Conservation (phyloP, 345 rosid genomes). For the Psidium friedrichsthalianum region DNA sequence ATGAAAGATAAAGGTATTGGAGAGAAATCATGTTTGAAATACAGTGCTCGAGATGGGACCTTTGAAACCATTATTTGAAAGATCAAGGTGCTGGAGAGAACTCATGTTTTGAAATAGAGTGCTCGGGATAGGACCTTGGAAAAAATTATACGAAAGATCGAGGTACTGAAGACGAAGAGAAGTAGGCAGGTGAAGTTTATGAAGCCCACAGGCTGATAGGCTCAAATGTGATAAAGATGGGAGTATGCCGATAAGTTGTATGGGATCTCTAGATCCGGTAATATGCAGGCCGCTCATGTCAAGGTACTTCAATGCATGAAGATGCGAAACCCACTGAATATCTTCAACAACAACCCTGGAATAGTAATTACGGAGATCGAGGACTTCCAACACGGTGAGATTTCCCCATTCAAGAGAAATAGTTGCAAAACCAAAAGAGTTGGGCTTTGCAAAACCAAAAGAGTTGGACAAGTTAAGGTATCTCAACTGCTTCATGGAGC, state of each 20-base stretch:
- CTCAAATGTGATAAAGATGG: background rate
- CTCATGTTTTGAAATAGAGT: too few relatives aligned
- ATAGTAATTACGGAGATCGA: background rate
- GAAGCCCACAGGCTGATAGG: background rate
- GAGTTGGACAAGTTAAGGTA: background rate
- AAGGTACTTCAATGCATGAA: background rate
- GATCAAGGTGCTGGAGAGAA: too few relatives aligned
- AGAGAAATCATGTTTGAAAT: too few relatives aligned
- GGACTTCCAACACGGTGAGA: background rate
- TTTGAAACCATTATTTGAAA: too few relatives aligned
- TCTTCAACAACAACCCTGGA: rapidly evolving
- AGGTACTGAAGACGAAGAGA: background rate
- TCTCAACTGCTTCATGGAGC: background rate
- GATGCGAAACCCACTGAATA: background rate
- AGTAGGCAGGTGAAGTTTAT: background rate
- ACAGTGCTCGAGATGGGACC: too few relatives aligned
- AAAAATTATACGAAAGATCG: too few relatives aligned
- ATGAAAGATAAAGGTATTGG: background rate
- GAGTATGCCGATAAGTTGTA: rapidly evolving
- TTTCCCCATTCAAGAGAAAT: background rate
- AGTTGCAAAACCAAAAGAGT: background rate
- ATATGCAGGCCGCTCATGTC: background rate
- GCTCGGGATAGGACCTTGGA: too few relatives aligned
- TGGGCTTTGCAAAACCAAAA: background rate
- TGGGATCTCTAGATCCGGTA: background rate